Base-by-base conservation (phyloP, 495 filamentous ascomycete species). In the Hapsidospora chrysogenum region DNA sequence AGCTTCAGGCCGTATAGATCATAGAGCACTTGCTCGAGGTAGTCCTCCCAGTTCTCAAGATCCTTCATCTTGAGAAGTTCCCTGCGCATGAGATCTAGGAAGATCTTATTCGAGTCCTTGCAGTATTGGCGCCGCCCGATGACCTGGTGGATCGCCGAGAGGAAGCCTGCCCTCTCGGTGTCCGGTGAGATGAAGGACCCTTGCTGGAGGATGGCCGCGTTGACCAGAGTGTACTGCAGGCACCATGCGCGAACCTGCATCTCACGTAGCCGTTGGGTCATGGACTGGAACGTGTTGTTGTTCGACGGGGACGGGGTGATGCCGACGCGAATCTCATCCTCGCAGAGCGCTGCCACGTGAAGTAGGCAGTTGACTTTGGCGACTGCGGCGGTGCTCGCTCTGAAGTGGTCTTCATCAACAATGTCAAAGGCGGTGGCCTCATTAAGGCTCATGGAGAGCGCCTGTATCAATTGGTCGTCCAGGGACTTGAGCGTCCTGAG, bases 161-260 rank as follows among this genome's bases (percentile, higher is more conserved):
- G 56, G 47, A 77, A 80, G 35, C 81, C 72, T 23, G 82, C 69
- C 28, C 76, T 62, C 46, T 84, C 78, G 35, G 78, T 80, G 35
- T 74, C 61, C 0, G 73, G 65, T 19, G 62, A 66, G 1, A 68
- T 53, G 41, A 85, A 85, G 0, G 64, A 33, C 2, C 26, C 23
- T 2, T 27, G 33, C n/a, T 25, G 33, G 17, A 22, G 20, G 4
- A 36, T n/a, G 9, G 71, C 63, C 11, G 52, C 48, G 37, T 78
- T 76, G 11, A 93, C 46, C 35, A 93, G 61, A 0, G 70, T 69
- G 50, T 74, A 76, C 37, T 80, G 71, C 20, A 95, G 54, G 8
- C 78, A 77, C 85, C 89, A 96, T 18, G 74, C 74, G 28, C 81
- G 74, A 5, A 96, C 76, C 42, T 94, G 79, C 69, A 92, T 81